Percentiles rank a stretch among this genome's conserved stretches.
Conservation (phyloP, 2,329 filamentous ascomycete genomes). For the Trichocomaceae sp. region DNA sequence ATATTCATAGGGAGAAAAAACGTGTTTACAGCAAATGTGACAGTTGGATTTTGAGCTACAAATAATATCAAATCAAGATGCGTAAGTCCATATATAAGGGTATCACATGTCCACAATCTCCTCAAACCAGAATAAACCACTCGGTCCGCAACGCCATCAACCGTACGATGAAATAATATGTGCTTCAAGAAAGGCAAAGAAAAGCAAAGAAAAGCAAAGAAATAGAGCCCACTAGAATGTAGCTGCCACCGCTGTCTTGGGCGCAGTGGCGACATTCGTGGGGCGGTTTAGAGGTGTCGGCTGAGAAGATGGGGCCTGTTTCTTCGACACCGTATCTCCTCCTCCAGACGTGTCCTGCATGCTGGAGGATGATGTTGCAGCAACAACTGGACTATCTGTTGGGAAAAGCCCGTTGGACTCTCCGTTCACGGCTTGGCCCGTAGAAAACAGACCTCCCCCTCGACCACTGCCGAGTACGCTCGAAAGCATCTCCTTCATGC, state of each 20-base stretch:
- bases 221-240: slow-evolving; percentile 8
- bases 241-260: slow-evolving; percentile 19
- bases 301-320: slow-evolving; percentile 16
- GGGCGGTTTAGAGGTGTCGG: slow-evolving; percentile 9
- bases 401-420: slow-evolving; percentile 31
- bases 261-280: slow-evolving; percentile 5
- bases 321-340: slow-evolving; percentile 14
- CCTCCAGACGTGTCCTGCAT: slow-evolving; percentile 20
- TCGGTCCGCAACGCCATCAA: slow-evolving; percentile 5
- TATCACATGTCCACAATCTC: slow-evolving; percentile 26
- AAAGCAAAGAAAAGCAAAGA: not conserved
- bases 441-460: slow-evolving; percentile 42
- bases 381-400: slow-evolving; percentile 21
- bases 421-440: slow-evolving; percentile 25
- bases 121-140: slow-evolving; percentile 7
- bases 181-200: not conserved
- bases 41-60: not conserved
- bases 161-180: not conserved
- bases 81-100: slow-evolving; percentile 16
- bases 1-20: no score
- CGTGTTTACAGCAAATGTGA: not conserved
- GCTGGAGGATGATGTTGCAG: slow-evolving; percentile 7
- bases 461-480: slow-evolving; percentile 50
- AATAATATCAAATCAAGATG: not conserved
- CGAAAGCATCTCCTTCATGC: slow-evolving; percentile 58